A percentile compares a stretch with the other conserved stretches of the same genome.
These are phyloP conservation scores for Trichomonascaceae sp. DNA, from an alignment of 1,139 yeast species.

Conservation along the genomic window DNA sequence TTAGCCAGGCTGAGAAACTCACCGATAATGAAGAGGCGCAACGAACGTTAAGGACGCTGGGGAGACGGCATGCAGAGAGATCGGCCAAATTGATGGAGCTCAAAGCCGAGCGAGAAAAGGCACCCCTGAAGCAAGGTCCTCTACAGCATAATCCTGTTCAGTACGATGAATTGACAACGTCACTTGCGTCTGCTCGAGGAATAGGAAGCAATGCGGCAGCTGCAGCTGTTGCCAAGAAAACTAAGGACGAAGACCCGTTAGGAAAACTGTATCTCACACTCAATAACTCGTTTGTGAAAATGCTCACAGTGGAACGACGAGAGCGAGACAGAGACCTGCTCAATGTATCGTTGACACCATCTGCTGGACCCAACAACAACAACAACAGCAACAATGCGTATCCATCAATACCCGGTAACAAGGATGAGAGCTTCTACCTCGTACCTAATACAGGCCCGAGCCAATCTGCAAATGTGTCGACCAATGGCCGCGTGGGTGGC, in stretches of 20 bases:
- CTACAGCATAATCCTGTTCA: conserved; percentile 2
- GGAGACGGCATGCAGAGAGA: conserved; percentile 15
- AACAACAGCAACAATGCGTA: neutral
- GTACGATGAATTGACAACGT: conserved; percentile 13
- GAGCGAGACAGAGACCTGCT: too few species aligned
- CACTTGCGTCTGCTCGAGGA: conserved; percentile 22
- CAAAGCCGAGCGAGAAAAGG: conserved; percentile 2
- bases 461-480: too few species aligned
- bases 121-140: neutral
- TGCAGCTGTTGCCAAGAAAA: conserved; percentile 5
- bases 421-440: conserved; percentile 20
- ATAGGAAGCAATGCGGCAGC: conserved; percentile 7
- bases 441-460: conserved; percentile 17
- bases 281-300: conserved; percentile 16
- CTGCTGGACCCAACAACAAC: conserved; percentile 1
- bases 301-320: conserved; percentile 8
- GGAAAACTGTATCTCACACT: conserved; percentile 16
- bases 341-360: conserved; percentile 2
- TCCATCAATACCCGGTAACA: conserved; percentile 2
- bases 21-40: conserved; percentile 12
- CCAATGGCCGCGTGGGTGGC: too few species aligned
- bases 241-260: conserved; percentile 20
- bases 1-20: conserved; percentile 15
- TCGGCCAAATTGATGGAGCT: conserved; percentile 12
- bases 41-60: conserved; percentile 15